Evolutionary conservation across 148 eudicot species (phyloP).

Genomic region (Rhododendron griersonianum): DNA sequence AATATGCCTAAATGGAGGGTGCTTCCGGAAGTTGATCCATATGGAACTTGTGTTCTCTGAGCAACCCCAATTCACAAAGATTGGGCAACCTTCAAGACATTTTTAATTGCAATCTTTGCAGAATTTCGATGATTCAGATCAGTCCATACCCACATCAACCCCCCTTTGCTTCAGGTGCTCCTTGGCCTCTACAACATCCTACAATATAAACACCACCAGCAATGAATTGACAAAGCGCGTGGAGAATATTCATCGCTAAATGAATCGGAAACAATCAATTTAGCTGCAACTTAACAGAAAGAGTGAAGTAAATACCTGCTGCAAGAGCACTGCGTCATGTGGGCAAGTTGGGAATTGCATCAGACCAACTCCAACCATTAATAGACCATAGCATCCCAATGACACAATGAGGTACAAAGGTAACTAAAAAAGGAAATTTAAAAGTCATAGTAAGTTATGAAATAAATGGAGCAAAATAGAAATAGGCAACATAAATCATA

Average conservation of each 20-base stretch:
- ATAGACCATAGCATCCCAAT: slow-evolving; percentile 82
- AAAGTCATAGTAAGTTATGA: not conserved
- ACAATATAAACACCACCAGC: slow-evolving; percentile 11
- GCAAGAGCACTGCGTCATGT: slow-evolving; percentile 76
- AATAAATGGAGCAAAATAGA: not conserved
- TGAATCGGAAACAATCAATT: not conserved
- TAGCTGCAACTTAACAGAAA: not conserved
- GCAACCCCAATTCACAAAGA: not conserved
- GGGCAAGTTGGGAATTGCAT: slow-evolving; percentile 96
- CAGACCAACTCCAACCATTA: slow-evolving; percentile 84
- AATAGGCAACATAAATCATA: not conserved
- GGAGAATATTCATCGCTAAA: not conserved
- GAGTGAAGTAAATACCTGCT: slow-evolving; percentile 46
- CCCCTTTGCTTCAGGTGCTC: slow-evolving; percentile 57
- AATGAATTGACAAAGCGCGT: not conserved
- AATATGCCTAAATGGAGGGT: not conserved
- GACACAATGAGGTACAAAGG: slow-evolving; percentile 78
- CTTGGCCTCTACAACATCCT: slow-evolving; percentile 81
- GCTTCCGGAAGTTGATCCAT: not conserved
- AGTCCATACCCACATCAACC: slow-evolving; percentile 63
- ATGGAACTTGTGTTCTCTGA: not conserved
- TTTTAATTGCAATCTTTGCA: not conserved
- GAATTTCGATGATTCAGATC: not conserved
- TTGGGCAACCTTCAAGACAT: not conserved
- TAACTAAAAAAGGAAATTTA: slow-evolving; percentile 43